Percentiles rank a stretch among this genome's conserved stretches.
phyloP scores from a whole-genome alignment of 768 basidiomycete species.

The Leccinum aurantiacum region DNA sequence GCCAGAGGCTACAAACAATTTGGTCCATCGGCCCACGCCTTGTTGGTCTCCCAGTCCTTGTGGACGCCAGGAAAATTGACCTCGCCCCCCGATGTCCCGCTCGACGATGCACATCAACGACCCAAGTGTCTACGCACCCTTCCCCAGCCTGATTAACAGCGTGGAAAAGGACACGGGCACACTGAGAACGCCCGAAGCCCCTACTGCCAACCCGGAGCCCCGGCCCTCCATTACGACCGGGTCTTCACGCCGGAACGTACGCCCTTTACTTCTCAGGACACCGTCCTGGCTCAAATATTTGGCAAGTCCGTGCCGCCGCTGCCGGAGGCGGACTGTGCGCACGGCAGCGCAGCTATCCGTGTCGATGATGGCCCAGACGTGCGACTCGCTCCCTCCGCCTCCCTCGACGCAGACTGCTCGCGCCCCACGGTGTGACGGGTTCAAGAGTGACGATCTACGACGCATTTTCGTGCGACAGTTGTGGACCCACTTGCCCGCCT shows the following conservation, averaged over 20 bases:
- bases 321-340: conserved; percentile 1
- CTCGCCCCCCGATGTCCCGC: conserved; percentile 20
- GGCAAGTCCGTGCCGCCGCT: conserved; percentile 6
- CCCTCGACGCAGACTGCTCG: no score
- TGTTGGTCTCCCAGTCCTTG: conserved; percentile 14
- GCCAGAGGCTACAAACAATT: not conserved
- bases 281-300: conserved; percentile 48
- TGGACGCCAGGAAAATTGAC: conserved; percentile 13
- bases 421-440: no score
- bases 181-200: conserved; percentile 9
- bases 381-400: no score
- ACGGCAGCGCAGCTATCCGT: no score
- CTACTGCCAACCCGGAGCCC: conserved; percentile 8
- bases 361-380: not conserved
- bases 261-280: conserved; percentile 59
- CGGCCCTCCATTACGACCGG: not conserved
- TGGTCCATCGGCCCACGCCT: conserved; percentile 9
- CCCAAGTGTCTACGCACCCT: conserved; percentile 21
- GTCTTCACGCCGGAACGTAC: conserved; percentile 1
- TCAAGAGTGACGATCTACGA: no score
- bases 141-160: conserved; percentile 18
- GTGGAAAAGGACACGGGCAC: conserved; percentile 13
- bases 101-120: conserved; percentile 29
- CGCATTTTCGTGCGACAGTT: no score
- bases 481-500: no score